Evolutionary conservation across 2,329 filamentous ascomycete species (phyloP).

Genomic region (Ceratocystis variospora): DNA sequence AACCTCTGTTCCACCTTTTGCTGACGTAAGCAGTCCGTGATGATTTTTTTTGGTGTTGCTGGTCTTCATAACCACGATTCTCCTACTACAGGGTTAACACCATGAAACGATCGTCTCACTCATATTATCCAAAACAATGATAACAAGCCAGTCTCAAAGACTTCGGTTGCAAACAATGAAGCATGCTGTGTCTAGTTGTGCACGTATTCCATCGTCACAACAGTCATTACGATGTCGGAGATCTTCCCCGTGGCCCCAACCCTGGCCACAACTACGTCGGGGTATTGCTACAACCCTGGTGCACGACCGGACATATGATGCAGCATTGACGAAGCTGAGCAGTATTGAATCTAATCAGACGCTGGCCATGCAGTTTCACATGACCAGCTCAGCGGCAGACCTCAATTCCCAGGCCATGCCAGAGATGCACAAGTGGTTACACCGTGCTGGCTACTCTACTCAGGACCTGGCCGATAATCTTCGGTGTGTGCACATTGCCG

Average conservation of each 20-base stretch:
- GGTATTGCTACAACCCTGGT: conserved; percentile 2
- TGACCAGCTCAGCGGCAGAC: conserved; percentile 21
- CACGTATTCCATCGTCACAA: background rate
- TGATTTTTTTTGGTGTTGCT: conserved; percentile 11
- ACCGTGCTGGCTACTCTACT: conserved; percentile 56
- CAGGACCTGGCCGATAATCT: conserved; percentile 30
- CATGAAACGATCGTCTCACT: background rate
- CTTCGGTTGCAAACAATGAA: background rate
- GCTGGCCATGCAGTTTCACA: conserved; percentile 39
- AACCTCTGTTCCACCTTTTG: background rate
- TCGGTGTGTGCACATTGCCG: conserved; percentile 65
- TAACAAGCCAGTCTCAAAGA: background rate
- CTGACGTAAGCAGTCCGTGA: conserved; percentile 15
- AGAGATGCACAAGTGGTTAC: conserved; percentile 68
- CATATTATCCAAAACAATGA: background rate
- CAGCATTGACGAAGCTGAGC: conserved; percentile 61
- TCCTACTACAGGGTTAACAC: background rate
- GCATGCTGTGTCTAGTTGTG: background rate
- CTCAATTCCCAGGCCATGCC: conserved; percentile 64
- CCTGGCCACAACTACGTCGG: background rate
- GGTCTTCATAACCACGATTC: background rate
- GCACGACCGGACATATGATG: conserved; percentile 36
- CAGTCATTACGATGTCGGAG: background rate
- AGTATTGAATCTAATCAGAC: conserved; percentile 68
- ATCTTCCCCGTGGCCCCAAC: background rate